Conservation (phyloP, 768 basidiomycete genomes). For the Antrodiella citrinella region DNA sequence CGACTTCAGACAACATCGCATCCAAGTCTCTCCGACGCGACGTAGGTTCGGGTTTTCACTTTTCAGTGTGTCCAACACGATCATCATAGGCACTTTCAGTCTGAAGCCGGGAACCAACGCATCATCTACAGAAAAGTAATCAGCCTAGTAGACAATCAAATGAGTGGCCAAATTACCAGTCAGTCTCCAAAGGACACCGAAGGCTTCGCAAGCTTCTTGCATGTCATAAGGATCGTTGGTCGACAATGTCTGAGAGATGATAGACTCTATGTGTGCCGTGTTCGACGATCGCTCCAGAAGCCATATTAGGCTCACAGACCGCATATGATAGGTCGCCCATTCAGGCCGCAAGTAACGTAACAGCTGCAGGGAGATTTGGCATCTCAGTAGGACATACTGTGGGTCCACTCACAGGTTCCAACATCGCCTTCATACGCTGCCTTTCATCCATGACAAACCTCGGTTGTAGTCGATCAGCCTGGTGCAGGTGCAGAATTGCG, state of each 20-base stretch:
- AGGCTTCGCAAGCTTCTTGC: conserved; percentile 69
- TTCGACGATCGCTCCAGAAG: conserved; percentile 49
- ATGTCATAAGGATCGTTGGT: conserved; percentile 39
- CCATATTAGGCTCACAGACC: conserved; percentile 81
- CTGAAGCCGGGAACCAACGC: conserved; percentile 69
- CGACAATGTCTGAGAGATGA: conserved; percentile 66
- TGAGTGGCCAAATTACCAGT: conserved; percentile 26
- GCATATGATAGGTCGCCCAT: conserved; percentile 66
- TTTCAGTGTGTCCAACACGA: conserved; percentile 76
- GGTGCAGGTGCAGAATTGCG: conserved; percentile 47
- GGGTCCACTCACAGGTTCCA: conserved; percentile 33
- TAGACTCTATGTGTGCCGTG: conserved; percentile 65
- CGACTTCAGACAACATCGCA: conserved; percentile 88
- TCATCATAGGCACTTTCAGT: conserved; percentile 82
- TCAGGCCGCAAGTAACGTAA: conserved; percentile 66
- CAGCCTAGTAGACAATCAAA: conserved; percentile 8
- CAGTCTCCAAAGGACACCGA: conserved; percentile 88
- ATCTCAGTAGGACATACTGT: conserved; percentile 4
- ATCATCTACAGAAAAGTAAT: conserved; percentile 56
- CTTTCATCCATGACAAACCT: conserved; percentile 47
- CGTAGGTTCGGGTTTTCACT: conserved; percentile 66
- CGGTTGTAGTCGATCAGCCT: conserved; percentile 41
- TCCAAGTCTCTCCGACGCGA: conserved; percentile 91
- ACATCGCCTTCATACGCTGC: conserved; percentile 48
- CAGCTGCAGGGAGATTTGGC: conserved; percentile 33